Conservation (phyloP, 2,329 filamentous ascomycete species). For the Verruconis gallopava region DNA sequence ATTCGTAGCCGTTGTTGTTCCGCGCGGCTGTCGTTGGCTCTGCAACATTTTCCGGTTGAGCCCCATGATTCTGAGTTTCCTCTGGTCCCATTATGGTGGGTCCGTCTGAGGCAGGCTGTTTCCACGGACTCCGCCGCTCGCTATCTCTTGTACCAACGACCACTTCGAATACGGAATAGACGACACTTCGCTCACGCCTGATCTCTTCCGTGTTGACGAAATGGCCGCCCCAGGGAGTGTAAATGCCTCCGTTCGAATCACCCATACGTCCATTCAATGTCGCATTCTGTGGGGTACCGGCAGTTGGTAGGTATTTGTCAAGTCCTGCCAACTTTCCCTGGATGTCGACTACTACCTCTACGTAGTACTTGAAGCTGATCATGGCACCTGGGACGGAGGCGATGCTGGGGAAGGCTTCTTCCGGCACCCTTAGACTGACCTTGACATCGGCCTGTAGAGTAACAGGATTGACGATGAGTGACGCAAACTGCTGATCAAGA, state of each 20-base stretch:
- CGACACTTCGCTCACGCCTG: slow-evolving; percentile 80
- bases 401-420: slow-evolving; percentile 87
- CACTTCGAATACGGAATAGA: slow-evolving; percentile 74
- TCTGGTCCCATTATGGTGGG: background rate
- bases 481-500: slow-evolving; percentile 74
- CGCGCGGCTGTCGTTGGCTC: background rate
- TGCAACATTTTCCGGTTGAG: no score
- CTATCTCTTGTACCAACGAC: slow-evolving; percentile 79
- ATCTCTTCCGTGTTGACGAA: slow-evolving; percentile 82
- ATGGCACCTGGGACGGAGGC: slow-evolving; percentile 78
- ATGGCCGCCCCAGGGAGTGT: slow-evolving; percentile 47
- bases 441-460: slow-evolving; percentile 70
- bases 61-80: background rate
- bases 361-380: slow-evolving; percentile 88
- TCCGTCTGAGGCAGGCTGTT: background rate
- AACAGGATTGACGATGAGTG: slow-evolving; percentile 72
- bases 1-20: background rate
- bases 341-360: slow-evolving; percentile 86
- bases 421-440: slow-evolving; percentile 72
- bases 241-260: slow-evolving; percentile 30
- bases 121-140: slow-evolving; percentile 32
- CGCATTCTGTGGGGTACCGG: slow-evolving; percentile 36
- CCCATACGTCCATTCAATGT: slow-evolving; percentile 26
- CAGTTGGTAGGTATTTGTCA: slow-evolving; percentile 48
- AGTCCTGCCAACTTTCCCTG: slow-evolving; percentile 74